Evolutionary conservation across 2,329 filamentous ascomycete species (phyloP).

Genomic region (Aspergillus tubingensis): DNA sequence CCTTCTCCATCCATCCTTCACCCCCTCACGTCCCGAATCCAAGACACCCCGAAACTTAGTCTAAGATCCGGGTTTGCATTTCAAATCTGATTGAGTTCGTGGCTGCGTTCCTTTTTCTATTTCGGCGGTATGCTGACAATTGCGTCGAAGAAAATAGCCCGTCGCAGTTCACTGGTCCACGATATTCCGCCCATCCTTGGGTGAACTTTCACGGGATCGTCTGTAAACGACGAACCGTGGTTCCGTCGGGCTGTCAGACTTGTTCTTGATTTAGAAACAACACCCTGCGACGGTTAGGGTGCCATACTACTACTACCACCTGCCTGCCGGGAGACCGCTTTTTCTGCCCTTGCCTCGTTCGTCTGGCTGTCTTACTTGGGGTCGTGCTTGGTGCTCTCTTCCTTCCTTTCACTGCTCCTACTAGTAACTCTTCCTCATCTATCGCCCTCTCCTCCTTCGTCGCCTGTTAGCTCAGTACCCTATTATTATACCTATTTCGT

Average conservation of each 20-base stretch:
- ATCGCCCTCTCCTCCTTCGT: background rate
- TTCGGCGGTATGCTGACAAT: background rate
- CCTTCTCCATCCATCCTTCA: background rate
- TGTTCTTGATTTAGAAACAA: constrained; percentile 3
- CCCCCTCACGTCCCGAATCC: constrained; percentile 6
- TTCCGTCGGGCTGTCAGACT: background rate
- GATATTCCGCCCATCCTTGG: background rate
- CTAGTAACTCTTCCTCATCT: background rate
- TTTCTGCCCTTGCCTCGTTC: constrained; percentile 2
- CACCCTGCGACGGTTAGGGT: background rate
- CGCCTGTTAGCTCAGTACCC: background rate
- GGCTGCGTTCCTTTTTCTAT: background rate
- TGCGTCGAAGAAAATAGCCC: background rate
- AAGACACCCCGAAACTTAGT: constrained; percentile 5
- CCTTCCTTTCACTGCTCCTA: background rate
- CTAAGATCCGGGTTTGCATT: background rate
- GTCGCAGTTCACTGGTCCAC: background rate
- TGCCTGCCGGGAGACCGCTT: background rate
- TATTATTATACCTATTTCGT: background rate
- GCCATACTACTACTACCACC: background rate
- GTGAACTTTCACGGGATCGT: constrained; percentile 1
- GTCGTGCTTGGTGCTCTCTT: background rate
- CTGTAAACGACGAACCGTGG: background rate
- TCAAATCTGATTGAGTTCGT: background rate
- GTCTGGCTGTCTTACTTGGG: constrained; percentile 3